Evolutionary conservation across 2,329 filamentous ascomycete genomes (phyloP), one percentile per base, ranked within the genome.

Genomic region (Chrysoporthe austroafricana): DNA sequence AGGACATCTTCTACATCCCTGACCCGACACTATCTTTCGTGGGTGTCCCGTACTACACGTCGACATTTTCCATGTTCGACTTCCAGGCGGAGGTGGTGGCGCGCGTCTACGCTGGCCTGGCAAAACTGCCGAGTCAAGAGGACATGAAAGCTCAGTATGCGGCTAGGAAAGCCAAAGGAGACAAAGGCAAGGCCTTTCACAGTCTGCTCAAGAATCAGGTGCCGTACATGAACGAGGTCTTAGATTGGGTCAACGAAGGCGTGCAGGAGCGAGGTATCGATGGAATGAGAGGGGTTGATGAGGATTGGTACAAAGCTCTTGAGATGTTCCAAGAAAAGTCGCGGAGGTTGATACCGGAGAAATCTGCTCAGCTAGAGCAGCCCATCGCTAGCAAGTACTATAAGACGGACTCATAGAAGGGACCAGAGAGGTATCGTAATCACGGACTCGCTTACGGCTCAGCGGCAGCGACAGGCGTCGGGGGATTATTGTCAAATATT

Each of bases 1-100:
- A 87, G 67, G 90, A 92, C 73, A 88, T 92, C 16, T 92, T 90
- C 74, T 92, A 91, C 76, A 91, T 91, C 56, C 83, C 84, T 0
- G 89, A 92, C 69, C 88, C 89, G 0, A 85, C 86, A 0, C 78
- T 92, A 0, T 79, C 82, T 0, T 91, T 91, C 70, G 79, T 91
- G 21, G 90, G 90, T 0, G 85, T 89, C 0, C 88, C 88, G 0
- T 91, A 88, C 72, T 86, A 90, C 72, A 86, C 86, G 0, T 88
- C 88, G 0, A 91, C 90, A 0, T 92, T 91, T 72, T 88, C 87
- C 0, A 79, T 91, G 0, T 92, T 91, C 69, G 90, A 92, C 69
- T 91, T 90, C 71, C 90, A 92, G 73, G 88, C 88, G 0, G 85
- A 89, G 70, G 84, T 83, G 0, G 79, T 90, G 0, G 85, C 89